Percentiles rank a stretch among this genome's conserved stretches.
Evolutionary conservation across 139 green algal species (phyloP).

Genomic region (Chlamydomonas sp.): DNA sequence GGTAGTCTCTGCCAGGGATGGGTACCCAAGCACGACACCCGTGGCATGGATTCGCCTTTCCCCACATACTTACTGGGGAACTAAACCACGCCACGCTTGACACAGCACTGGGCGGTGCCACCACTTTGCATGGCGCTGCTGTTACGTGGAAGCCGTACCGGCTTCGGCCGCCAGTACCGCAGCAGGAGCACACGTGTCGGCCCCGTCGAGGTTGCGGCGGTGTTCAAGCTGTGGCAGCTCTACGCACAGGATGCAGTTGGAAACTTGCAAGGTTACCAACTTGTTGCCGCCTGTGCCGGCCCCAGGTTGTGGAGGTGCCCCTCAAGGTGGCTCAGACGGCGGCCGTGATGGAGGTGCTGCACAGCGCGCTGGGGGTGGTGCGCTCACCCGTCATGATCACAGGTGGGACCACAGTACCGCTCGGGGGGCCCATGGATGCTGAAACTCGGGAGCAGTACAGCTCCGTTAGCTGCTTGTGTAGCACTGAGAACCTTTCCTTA

Average conservation of each 20-base stretch:
- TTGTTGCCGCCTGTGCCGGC: background rate
- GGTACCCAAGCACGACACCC: background rate
- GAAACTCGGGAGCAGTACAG: background rate
- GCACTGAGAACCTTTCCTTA: background rate
- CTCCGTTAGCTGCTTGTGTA: background rate
- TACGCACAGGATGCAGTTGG: no score
- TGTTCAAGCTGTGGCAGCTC: no score
- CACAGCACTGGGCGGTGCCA: no score
- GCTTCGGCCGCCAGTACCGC: no score
- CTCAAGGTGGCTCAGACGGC: constrained; percentile 89
- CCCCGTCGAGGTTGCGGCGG: no score
- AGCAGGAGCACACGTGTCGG: no score
- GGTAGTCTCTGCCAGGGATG: background rate
- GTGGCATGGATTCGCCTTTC: no score
- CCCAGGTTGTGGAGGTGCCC: constrained; percentile 72
- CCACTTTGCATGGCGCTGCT: no score
- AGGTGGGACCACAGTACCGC: constrained; percentile 41
- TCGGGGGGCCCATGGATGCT: background rate
- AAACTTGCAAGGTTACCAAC: no score
- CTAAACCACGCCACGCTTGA: background rate
- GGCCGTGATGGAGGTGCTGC: constrained; percentile 90
- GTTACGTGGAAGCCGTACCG: no score
- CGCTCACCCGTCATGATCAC: constrained; percentile 87
- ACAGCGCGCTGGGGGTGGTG: constrained; percentile 83
- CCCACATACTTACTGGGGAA: background rate